phyloP scores from a whole-genome alignment of 2,329 filamentous ascomycete species.

The Daldinia sp. region DNA sequence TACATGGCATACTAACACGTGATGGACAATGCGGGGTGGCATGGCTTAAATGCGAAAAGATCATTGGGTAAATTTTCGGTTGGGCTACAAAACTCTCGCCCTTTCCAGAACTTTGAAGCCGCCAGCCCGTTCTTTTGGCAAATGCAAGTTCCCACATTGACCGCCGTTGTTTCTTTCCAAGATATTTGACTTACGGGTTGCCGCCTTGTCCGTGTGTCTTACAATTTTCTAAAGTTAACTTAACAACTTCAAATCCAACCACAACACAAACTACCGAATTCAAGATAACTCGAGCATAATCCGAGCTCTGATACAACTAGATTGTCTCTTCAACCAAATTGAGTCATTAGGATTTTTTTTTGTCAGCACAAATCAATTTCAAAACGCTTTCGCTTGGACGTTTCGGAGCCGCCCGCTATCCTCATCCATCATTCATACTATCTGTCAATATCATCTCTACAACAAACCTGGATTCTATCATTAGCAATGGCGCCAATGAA shows the following conservation, averaged over 20 bases:
- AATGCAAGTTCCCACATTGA: conserved; percentile 18
- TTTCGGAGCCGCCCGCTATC: conserved; percentile 8
- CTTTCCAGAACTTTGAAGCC: conserved; percentile 32
- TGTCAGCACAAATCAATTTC: neutral
- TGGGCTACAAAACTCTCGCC: conserved; percentile 18
- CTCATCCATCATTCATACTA: neutral
- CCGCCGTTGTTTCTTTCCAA: conserved; percentile 24
- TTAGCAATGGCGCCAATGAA: conserved; percentile 73
- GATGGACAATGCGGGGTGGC: conserved; percentile 34
- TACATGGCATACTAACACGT: conserved; percentile 29
- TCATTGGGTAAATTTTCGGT: conserved; percentile 29
- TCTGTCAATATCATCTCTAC: conserved; percentile 11
- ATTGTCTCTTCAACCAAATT: neutral
- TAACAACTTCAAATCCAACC: conserved; percentile 7
- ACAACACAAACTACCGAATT: conserved; percentile 5
- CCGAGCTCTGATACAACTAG: no score
- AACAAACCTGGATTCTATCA: conserved; percentile 45
- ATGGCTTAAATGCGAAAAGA: neutral
- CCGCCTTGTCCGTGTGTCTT: conserved; percentile 14
- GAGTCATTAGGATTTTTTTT: neutral
- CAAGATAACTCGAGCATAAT: neutral
- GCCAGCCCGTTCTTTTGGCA: conserved; percentile 12
- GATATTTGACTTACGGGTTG: conserved; percentile 18
- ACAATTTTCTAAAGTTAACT: conserved; percentile 4
- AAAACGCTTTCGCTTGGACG: neutral